A percentile compares a stretch with the other conserved stretches of the same genome.
phyloP scores from a whole-genome alignment of 1,284 basidiomycete genomes.

The Pseudomicrostroma phylloplanum region DNA sequence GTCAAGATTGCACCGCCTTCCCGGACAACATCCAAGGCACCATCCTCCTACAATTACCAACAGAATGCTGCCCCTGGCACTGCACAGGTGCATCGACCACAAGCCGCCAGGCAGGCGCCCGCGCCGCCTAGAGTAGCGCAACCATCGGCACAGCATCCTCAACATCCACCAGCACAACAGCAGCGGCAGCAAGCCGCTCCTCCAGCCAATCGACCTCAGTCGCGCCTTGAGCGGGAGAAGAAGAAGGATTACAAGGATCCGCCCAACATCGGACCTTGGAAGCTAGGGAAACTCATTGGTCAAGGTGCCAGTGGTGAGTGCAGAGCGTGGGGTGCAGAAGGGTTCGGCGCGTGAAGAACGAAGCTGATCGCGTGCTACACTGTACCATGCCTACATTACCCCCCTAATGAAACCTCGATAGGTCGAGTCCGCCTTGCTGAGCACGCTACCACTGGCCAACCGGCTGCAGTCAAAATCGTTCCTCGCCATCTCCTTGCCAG shows the following conservation, averaged over 20 bases:
- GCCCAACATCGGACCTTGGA: constrained; percentile 75
- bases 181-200: constrained; percentile 1
- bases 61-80: too few species aligned
- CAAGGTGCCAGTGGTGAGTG: constrained; percentile 68
- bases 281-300: constrained; percentile 85
- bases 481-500: constrained; percentile 72
- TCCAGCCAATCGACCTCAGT: constrained; percentile 20
- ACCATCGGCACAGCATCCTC: neutral
- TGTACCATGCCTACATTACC: too few species aligned
- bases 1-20: too few species aligned
- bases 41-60: too few species aligned
- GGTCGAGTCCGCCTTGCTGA: constrained; percentile 78
- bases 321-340: constrained; percentile 30
- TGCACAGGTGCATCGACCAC: neutral
- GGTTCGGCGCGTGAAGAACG: constrained; percentile 1
- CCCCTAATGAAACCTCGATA: constrained; percentile 55
- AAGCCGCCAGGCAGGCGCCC: neutral
- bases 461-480: constrained; percentile 94
- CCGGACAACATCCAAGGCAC: too few species aligned
- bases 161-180: constrained; percentile 1
- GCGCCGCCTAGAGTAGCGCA: neutral
- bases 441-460: constrained; percentile 78
- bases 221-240: constrained; percentile 46
- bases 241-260: constrained; percentile 53
- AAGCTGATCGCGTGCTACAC: neutral